These are phyloP conservation scores for Aegilops tauschii DNA, from an alignment of 176 grass and related monocot genomes.

Conservation along the genomic window DNA sequence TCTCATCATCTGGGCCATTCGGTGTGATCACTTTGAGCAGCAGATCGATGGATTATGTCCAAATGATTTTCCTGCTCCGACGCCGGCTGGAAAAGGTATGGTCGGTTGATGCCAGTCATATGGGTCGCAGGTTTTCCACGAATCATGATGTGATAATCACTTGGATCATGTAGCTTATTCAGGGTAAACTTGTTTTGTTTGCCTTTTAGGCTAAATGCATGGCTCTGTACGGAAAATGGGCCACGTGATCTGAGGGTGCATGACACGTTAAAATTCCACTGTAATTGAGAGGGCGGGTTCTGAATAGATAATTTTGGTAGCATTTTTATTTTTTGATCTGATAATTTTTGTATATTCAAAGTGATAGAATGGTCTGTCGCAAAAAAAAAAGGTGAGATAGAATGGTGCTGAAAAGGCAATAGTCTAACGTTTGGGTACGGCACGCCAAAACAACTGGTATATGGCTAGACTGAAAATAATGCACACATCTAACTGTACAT, in stretches of 20 bases:
- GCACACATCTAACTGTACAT: background rate
- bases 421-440: no score
- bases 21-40: conserved; percentile 31
- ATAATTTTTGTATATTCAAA: no score
- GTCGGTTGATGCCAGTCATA: background rate
- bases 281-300: background rate
- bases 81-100: background rate
- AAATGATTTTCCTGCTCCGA: background rate
- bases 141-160: conserved; percentile 1
- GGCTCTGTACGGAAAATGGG: background rate
- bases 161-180: background rate
- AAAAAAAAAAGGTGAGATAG: no score
- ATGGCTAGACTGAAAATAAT: background rate
- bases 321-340: no score
- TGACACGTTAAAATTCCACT: background rate
- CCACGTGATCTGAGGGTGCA: background rate
- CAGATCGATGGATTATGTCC: conserved; percentile 9
- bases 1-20: conserved; percentile 1
- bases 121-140: background rate
- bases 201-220: background rate
- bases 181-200: background rate
- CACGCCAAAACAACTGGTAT: no score
- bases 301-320: background rate
- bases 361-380: no score
- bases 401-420: no score